These are phyloP conservation scores for Pseudonitzschia delicatissima DNA, from an alignment of 108 stramenopile genomes.

Conservation along the genomic window DNA sequence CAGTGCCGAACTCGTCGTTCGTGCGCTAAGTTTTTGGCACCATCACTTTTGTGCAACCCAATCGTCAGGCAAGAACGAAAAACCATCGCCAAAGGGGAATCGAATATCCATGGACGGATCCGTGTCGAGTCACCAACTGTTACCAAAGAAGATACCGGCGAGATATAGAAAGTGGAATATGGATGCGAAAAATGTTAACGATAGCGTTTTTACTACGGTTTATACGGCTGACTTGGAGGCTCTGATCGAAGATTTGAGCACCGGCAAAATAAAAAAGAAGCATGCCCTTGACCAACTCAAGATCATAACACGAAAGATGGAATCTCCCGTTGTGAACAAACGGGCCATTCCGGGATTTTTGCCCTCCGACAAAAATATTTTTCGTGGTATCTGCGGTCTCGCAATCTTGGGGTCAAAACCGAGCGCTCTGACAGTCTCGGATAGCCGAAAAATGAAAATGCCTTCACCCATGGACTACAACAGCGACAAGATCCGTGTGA, in stretches of 20 bases:
- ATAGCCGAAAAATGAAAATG: conserved; percentile 68
- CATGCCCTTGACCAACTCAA: conserved; percentile 51
- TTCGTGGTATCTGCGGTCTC: conserved; percentile 56
- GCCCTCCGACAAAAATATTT: conserved; percentile 73
- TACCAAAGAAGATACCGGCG: conserved; percentile 30
- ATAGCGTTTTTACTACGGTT: conserved; percentile 69
- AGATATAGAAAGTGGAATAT: conserved; percentile 43
- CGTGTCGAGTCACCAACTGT: not conserved
- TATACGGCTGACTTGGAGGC: conserved; percentile 61
- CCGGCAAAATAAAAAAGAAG: conserved; percentile 41
- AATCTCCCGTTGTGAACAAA: conserved; percentile 58
- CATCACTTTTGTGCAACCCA: conserved; percentile 42
- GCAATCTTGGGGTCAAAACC: conserved; percentile 68
- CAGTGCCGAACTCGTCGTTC: conserved; percentile 57
- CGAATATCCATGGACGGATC: not conserved
- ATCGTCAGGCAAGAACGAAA: not conserved
- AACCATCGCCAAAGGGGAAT: not conserved
- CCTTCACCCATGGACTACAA: conserved; percentile 47
- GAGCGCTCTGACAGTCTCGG: conserved; percentile 59
- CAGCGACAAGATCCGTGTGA: conserved; percentile 61
- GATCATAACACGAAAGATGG: conserved; percentile 33
- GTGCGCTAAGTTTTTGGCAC: conserved; percentile 67
- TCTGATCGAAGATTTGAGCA: conserved; percentile 50
- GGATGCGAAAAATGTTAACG: conserved; percentile 23
- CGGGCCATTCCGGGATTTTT: conserved; percentile 75